A percentile compares a stretch with the other conserved stretches of the same genome.
Evolutionary conservation across 2,329 filamentous ascomycete species (phyloP).

Genomic region (Colletotrichum noveboracense): DNA sequence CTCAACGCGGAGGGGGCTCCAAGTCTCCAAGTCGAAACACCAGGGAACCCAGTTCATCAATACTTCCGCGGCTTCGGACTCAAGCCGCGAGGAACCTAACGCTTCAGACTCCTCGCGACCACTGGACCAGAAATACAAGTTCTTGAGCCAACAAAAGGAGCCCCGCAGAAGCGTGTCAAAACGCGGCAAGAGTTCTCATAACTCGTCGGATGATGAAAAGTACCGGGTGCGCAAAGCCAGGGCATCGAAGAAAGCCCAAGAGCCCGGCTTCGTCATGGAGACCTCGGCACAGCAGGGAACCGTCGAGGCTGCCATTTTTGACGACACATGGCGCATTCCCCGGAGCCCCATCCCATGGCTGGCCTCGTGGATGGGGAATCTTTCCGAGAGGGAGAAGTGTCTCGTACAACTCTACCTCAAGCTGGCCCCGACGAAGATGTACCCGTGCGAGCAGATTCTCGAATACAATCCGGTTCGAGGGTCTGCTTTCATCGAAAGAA

Average conservation of each 20-base stretch:
- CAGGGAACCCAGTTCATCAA: slow-evolving; percentile 45
- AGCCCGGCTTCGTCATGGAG: neutral
- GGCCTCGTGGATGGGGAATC: neutral
- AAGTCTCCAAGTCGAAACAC: slow-evolving; percentile 44
- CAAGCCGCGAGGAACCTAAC: neutral
- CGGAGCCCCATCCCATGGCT: neutral
- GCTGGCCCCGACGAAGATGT: slow-evolving; percentile 32
- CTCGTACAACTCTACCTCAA: slow-evolving; percentile 32
- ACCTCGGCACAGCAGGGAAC: neutral
- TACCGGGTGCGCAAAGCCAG: neutral
- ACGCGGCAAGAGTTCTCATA: neutral
- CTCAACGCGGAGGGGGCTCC: slow-evolving; percentile 41
- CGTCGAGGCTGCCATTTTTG: neutral
- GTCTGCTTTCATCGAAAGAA: slow-evolving; percentile 29
- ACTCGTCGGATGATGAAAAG: neutral
- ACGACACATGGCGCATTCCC: neutral
- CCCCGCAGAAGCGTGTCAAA: neutral
- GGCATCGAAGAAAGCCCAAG: neutral
- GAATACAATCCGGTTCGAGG: slow-evolving; percentile 33
- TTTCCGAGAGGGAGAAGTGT: slow-evolving; percentile 27
- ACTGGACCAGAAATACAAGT: slow-evolving; percentile 29
- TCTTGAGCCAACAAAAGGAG: slow-evolving; percentile 26
- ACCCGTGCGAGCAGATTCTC: slow-evolving; percentile 36
- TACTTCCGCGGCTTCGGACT: slow-evolving; percentile 24
- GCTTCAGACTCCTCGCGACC: slow-evolving; percentile 3